These are phyloP conservation scores for Monilinia polystroma DNA, from an alignment of 2,329 filamentous ascomycete genomes.

Conservation along the genomic window DNA sequence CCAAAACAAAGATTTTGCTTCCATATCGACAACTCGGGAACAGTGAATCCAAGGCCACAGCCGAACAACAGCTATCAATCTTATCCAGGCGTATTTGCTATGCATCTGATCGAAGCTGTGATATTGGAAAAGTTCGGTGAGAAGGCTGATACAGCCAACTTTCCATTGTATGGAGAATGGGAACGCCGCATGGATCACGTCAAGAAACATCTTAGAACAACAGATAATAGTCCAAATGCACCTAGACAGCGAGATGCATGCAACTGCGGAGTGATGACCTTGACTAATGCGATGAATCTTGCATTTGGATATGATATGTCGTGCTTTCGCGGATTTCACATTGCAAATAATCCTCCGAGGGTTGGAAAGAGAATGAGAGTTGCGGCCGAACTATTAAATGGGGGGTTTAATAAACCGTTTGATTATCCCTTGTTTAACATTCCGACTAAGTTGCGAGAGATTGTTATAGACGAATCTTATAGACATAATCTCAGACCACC, in stretches of 20 bases:
- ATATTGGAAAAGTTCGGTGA: background rate
- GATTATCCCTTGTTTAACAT: conserved; percentile 12
- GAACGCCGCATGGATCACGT: background rate
- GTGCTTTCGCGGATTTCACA: background rate
- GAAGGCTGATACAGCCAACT: background rate
- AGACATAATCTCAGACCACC: background rate
- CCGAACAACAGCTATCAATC: background rate
- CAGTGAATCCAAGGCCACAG: background rate
- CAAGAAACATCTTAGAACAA: background rate
- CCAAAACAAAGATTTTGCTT: conserved; percentile 18
- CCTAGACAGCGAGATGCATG: background rate
- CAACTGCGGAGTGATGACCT: conserved; percentile 3
- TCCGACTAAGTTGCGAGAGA: background rate
- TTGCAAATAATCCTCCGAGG: background rate
- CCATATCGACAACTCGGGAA: conserved; percentile 2
- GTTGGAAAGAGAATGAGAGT: conserved; percentile 10
- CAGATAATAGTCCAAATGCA: conserved; percentile 13
- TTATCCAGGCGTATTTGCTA: background rate
- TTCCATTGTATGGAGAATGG: conserved; percentile 19
- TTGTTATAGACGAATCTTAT: conserved; percentile 2
- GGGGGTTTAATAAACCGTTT: conserved; percentile 15
- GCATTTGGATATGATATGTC: conserved; percentile 17
- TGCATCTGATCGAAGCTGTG: conserved; percentile 5
- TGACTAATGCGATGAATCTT: background rate
- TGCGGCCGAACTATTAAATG: conserved; percentile 13